phyloP scores from a whole-genome alignment of 2,329 filamentous ascomycete species.

The Scedosporium minutisporum region DNA sequence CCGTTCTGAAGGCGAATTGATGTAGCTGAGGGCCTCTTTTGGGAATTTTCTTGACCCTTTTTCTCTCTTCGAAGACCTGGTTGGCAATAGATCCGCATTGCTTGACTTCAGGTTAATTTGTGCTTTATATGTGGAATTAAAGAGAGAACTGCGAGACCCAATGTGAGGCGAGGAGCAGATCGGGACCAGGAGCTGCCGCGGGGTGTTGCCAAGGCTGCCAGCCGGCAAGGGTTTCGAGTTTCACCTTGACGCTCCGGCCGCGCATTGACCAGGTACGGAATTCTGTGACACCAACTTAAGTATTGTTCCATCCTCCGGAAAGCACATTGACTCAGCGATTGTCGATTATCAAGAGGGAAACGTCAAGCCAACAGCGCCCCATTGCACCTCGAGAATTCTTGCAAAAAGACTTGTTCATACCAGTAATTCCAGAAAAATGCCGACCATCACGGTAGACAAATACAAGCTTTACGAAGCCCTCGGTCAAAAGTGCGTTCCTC shows the following conservation, averaged over 20 bases:
- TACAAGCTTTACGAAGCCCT: constrained; percentile 89
- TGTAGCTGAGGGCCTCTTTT: no score
- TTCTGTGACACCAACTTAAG: background rate
- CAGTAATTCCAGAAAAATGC: constrained; percentile 46
- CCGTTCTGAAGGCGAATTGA: no score
- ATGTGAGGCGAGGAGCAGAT: background rate
- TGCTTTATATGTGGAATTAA: no score
- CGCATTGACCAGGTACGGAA: background rate
- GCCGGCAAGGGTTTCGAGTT: background rate
- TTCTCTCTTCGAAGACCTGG: no score
- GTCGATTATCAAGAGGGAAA: background rate
- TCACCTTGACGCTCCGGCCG: constrained; percentile 2
- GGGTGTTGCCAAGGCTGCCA: background rate
- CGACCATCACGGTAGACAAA: constrained; percentile 95
- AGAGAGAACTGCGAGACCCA: background rate
- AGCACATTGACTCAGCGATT: background rate
- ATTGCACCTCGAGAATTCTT: background rate
- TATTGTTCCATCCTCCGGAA: background rate
- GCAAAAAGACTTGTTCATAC: background rate
- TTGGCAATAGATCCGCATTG: no score
- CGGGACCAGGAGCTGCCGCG: background rate
- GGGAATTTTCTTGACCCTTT: no score
- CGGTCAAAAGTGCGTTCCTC: constrained; percentile 60
- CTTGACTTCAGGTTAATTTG: no score
- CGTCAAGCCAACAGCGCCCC: background rate